phyloP scores from a whole-genome alignment of 768 basidiomycete species.

The Candolleomyces aberdarensis region DNA sequence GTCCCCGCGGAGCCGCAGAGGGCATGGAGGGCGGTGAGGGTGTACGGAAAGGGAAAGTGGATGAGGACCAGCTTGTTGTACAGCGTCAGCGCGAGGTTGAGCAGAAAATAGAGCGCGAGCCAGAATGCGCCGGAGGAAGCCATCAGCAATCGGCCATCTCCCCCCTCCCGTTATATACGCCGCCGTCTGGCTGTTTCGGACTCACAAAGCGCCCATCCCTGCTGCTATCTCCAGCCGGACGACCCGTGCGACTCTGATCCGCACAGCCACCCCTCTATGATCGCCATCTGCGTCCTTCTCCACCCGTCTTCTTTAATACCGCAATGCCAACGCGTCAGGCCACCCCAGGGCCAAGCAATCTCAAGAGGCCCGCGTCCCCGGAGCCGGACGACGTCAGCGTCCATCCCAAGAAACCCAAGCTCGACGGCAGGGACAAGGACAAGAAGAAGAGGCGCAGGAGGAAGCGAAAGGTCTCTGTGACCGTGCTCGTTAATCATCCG shows the following conservation, averaged over 20 bases:
- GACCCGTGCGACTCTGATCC: neutral
- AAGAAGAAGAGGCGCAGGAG: neutral
- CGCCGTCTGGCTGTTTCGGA: neutral
- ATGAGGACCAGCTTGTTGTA: conserved; percentile 97
- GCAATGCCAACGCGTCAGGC: neutral
- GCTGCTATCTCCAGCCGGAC: neutral
- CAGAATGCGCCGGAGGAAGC: conserved; percentile 33
- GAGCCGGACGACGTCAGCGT: neutral
- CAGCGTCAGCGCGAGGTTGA: conserved; percentile 90
- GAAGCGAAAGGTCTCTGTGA: neutral
- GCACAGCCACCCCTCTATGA: no score
- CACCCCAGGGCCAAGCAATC: neutral
- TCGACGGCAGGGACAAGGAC: neutral
- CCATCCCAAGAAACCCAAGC: neutral
- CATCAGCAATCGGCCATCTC: neutral
- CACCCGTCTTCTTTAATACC: neutral
- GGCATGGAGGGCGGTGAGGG: conserved; percentile 89
- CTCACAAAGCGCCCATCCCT: neutral
- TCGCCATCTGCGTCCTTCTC: neutral
- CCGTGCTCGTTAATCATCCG: neutral
- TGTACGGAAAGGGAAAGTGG: conserved; percentile 94
- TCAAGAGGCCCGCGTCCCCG: neutral
- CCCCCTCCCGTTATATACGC: no score
- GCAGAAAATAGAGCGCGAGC: conserved; percentile 81
- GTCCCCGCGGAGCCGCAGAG: conserved; percentile 83